phyloP scores from a whole-genome alignment of 2,329 filamentous ascomycete species.

The Trichothecium sympodiale region DNA sequence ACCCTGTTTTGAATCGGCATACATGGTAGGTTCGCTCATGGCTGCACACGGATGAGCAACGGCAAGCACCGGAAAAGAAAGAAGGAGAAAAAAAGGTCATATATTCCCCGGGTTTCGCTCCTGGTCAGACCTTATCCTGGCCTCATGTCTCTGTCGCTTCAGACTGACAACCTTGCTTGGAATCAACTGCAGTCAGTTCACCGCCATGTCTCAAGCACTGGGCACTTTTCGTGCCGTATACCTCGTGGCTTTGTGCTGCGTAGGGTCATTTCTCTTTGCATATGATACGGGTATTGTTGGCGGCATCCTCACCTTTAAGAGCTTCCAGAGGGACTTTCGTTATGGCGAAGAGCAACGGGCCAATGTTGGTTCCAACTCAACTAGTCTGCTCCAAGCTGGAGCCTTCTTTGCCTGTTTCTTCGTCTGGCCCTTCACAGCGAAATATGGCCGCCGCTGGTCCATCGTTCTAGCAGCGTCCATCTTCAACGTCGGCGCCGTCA shows the following conservation, averaged over 20 bases:
- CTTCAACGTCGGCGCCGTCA: slow-evolving; percentile 31
- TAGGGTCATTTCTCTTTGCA: slow-evolving; percentile 27
- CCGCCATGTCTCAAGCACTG: slow-evolving; percentile 7
- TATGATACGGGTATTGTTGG: slow-evolving; percentile 33
- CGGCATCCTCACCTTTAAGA: slow-evolving; percentile 24
- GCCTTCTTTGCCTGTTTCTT: slow-evolving; percentile 32
- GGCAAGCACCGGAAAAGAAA: no score
- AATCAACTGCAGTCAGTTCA: no score
- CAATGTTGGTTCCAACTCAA: slow-evolving; percentile 25
- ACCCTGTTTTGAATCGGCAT: no score
- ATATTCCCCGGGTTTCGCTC: no score
- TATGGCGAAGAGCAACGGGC: slow-evolving; percentile 17
- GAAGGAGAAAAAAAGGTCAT: no score
- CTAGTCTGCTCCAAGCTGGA: slow-evolving; percentile 30
- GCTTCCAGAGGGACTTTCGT: slow-evolving; percentile 26
- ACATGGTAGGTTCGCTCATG: no score
- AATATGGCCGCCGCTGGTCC: slow-evolving; percentile 27
- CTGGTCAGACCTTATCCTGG: no score
- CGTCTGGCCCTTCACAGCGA: slow-evolving; percentile 29
- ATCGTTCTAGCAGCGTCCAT: slow-evolving; percentile 25
- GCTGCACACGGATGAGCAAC: no score
- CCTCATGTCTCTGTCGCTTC: no score
- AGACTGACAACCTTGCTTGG: no score
- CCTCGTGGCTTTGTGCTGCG: slow-evolving; percentile 24
- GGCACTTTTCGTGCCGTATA: slow-evolving; percentile 25